Percentiles rank a stretch among this genome's conserved stretches.
phyloP scores from a whole-genome alignment of 495 filamentous ascomycete genomes.

The Penicillium lagena region DNA sequence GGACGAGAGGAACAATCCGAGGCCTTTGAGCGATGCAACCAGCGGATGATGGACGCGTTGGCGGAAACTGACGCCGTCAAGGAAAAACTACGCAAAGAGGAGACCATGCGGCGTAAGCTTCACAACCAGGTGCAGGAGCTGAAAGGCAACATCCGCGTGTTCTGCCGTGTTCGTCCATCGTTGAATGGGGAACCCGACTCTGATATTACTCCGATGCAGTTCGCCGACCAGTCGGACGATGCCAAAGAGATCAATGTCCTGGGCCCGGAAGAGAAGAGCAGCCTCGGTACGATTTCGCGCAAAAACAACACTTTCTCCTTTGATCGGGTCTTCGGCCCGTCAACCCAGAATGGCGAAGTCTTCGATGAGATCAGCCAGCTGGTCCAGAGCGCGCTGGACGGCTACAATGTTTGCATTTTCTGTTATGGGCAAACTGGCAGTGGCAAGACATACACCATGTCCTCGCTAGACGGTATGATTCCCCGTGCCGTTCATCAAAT shows the following conservation, averaged over 20 bases:
- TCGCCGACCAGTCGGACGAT: constrained; percentile 70
- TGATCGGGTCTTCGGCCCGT: constrained; percentile 84
- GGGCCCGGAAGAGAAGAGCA: constrained; percentile 77
- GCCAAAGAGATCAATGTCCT: constrained; percentile 78
- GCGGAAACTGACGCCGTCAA: constrained; percentile 60
- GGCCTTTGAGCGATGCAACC: constrained; percentile 69
- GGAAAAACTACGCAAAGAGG: constrained; percentile 83
- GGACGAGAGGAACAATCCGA: constrained; percentile 79
- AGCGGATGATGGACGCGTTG: constrained; percentile 69
- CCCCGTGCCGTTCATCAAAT: constrained; percentile 89
- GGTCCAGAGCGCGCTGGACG: constrained; percentile 92
- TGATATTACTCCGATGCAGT: constrained; percentile 61
- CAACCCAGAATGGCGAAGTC: constrained; percentile 72
- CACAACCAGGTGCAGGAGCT: constrained; percentile 98
- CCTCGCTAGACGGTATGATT: constrained; percentile 89
- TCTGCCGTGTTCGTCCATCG: constrained; percentile 90
- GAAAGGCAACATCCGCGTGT: constrained; percentile 98
- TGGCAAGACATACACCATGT: constrained; percentile 97
- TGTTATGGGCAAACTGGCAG: constrained; percentile 98
- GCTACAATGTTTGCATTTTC: constrained; percentile 99
- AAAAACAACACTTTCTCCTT: constrained; percentile 84
- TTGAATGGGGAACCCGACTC: constrained; percentile 51
- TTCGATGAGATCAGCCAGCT: constrained; percentile 97
- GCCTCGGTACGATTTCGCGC: constrained; percentile 64
- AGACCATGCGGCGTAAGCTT: constrained; percentile 82